Percentiles rank a stretch among this genome's conserved stretches.
phyloP scores from a whole-genome alignment of 129 eudicot species.

The Flaveria trinervia region DNA sequence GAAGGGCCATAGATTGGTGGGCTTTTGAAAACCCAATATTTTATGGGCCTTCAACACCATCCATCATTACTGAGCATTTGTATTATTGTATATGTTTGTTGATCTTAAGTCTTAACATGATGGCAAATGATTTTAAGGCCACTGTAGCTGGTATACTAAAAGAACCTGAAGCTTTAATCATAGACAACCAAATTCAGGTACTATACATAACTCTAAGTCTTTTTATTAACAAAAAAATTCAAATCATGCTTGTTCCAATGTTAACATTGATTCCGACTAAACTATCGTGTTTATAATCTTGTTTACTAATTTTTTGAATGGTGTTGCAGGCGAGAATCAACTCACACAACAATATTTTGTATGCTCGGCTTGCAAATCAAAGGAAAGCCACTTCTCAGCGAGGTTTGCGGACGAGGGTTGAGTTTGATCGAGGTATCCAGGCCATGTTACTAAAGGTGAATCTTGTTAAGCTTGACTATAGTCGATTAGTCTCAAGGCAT shows the following conservation, averaged over 20 bases:
- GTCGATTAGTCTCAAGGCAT: too few species aligned
- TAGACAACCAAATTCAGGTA: conserved; percentile 87
- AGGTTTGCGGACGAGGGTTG: conserved; percentile 68
- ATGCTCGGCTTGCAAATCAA: conserved; percentile 93
- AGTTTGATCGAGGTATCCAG: conserved; percentile 79
- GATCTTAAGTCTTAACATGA: conserved; percentile 77
- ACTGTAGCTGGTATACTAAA: conserved; percentile 60
- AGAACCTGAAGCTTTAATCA: conserved; percentile 82
- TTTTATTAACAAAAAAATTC: not conserved
- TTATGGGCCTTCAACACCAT: too few species aligned
- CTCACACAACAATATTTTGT: conserved; percentile 81
- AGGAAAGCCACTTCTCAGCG: conserved; percentile 88
- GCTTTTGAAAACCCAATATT: too few species aligned
- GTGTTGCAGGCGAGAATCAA: conserved; percentile 61
- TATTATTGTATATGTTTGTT: conserved; percentile 57
- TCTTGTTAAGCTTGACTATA: too few species aligned
- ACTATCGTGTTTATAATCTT: too few species aligned
- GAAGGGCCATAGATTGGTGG: too few species aligned
- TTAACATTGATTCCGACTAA: not conserved
- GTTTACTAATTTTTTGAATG: not conserved
- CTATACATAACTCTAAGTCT: not conserved
- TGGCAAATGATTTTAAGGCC: conserved; percentile 86
- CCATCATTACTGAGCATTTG: conserved; percentile 53
- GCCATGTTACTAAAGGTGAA: too few species aligned
- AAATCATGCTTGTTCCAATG: not conserved